Conservation (phyloP, 2,329 filamentous ascomycete genomes). For the Hypocreales sp. region DNA sequence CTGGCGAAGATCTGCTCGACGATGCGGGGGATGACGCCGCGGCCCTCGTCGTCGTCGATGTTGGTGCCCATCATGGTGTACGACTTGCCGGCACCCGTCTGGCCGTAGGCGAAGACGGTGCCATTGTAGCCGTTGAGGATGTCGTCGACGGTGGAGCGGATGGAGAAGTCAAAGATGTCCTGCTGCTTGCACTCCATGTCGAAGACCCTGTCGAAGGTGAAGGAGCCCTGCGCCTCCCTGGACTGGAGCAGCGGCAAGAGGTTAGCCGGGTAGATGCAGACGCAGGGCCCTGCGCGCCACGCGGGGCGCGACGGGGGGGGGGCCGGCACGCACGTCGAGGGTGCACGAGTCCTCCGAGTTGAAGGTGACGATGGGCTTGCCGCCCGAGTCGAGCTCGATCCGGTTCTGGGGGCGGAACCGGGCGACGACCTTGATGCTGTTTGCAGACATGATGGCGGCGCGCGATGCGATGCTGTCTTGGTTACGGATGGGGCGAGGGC, state of each 20-base stretch:
- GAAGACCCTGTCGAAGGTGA: constrained; percentile 97
- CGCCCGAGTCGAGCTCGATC: constrained; percentile 77
- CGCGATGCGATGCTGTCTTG: too few species aligned
- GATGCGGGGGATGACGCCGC: constrained; percentile 93
- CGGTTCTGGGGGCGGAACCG: constrained; percentile 96
- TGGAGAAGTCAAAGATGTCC: constrained; percentile 97
- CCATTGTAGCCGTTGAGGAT: constrained; percentile 99
- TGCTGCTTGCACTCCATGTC: constrained; percentile 80
- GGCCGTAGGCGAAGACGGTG: constrained; percentile 95
- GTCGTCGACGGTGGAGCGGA: constrained; percentile 88
- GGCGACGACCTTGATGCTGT: constrained; percentile 80
- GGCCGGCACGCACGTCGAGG: constrained; percentile 52
- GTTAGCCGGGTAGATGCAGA: constrained; percentile 9
- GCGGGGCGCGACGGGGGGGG: constrained; percentile 1
- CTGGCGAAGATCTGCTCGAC: constrained; percentile 95
- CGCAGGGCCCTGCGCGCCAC: not conserved
- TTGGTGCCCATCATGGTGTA: constrained; percentile 79
- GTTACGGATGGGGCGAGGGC: constrained; percentile 2
- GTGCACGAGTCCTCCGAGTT: constrained; percentile 77
- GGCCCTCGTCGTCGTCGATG: constrained; percentile 76
- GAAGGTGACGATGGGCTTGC: constrained; percentile 83
- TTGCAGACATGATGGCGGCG: constrained; percentile 37
- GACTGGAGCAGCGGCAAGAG: constrained; percentile 39
- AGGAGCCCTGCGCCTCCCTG: constrained; percentile 65
- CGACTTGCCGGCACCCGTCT: constrained; percentile 96